phyloP scores from a whole-genome alignment of 208 protist species.

The Trichomonas vaginalis region DNA sequence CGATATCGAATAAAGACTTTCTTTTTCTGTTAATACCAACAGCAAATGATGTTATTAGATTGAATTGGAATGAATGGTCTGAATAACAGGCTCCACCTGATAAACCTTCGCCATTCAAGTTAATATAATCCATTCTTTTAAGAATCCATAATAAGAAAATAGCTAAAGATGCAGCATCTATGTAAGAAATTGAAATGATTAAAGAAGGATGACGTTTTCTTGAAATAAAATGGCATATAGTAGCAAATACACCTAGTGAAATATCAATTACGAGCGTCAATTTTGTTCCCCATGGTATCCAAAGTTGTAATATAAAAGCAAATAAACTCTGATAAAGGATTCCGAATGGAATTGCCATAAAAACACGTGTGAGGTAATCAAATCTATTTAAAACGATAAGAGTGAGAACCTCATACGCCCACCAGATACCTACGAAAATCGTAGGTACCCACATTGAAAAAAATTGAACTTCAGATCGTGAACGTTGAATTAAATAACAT shows the following conservation, averaged over 20 bases:
- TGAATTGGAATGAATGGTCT: not conserved
- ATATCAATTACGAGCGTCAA: not conserved
- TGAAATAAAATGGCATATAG: not conserved
- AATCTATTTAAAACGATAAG: not conserved
- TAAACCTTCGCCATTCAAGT: not conserved
- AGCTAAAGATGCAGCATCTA: not conserved
- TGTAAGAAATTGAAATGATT: not conserved
- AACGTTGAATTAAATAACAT: not conserved
- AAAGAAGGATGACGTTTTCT: not conserved
- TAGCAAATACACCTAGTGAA: not conserved
- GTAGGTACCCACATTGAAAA: not conserved
- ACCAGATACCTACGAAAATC: not conserved
- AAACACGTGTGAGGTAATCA: not conserved
- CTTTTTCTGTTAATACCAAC: not conserved
- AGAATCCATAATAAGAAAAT: not conserved
- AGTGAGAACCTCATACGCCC: not conserved
- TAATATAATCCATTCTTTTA: not conserved
- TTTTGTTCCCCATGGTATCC: not conserved
- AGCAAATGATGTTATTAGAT: not conserved
- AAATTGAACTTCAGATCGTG: not conserved
- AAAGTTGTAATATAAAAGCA: not conserved
- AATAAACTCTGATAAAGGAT: not conserved
- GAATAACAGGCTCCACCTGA: not conserved
- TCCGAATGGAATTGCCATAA: not conserved
- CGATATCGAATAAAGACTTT: not conserved